These are phyloP conservation scores for Fabrea salina DNA, from an alignment of 169 alveolate genomes.

Conservation along the genomic window DNA sequence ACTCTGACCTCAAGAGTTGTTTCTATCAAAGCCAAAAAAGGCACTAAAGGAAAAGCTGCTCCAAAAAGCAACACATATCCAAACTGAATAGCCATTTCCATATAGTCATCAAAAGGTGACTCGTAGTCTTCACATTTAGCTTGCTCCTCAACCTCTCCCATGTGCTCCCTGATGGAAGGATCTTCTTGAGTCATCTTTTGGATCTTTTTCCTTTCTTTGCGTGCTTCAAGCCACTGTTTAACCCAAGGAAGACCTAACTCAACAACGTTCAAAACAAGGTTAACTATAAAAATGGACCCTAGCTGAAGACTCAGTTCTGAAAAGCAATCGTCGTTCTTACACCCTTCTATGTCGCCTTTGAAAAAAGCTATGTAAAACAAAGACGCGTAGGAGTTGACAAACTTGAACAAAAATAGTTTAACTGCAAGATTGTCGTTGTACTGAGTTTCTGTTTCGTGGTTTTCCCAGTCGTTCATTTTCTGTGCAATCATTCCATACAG, in stretches of 20 bases:
- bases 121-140: not conserved
- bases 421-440: slow-evolving; percentile 44
- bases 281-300: slow-evolving; percentile 40
- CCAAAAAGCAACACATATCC: slow-evolving; percentile 58
- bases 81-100: slow-evolving; percentile 44
- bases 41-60: slow-evolving; percentile 53
- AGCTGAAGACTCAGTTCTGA: slow-evolving; percentile 51
- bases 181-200: not conserved
- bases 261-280: slow-evolving; percentile 35
- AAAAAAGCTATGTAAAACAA: slow-evolving; percentile 58
- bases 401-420: slow-evolving; percentile 48
- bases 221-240: not conserved
- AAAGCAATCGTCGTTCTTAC: slow-evolving; percentile 40
- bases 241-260: slow-evolving; percentile 37
- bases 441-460: slow-evolving; percentile 44
- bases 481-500: slow-evolving; percentile 35
- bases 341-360: slow-evolving; percentile 33
- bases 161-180: not conserved
- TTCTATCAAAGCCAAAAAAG: slow-evolving; percentile 39
- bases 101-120: slow-evolving; percentile 45
- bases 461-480: slow-evolving; percentile 60
- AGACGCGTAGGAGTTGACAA: slow-evolving; percentile 49
- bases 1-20: slow-evolving; percentile 15
- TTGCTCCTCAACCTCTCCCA: not conserved
- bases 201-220: not conserved